Conservation (phyloP, 352 stramenopile genomes). For the Blastocystis sp. region DNA sequence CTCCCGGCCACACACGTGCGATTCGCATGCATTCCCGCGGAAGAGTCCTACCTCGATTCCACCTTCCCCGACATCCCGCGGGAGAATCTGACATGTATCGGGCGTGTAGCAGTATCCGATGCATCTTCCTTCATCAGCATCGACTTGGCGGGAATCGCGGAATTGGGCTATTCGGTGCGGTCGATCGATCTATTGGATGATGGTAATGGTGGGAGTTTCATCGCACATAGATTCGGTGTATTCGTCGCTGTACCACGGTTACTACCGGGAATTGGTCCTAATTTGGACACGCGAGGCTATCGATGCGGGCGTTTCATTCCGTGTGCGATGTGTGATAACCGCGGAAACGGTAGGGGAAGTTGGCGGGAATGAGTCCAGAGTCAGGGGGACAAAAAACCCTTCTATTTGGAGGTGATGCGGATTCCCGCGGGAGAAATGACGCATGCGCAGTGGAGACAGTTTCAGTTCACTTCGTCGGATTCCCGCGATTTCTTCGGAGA, state of each 20-base stretch:
- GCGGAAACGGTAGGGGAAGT: neutral
- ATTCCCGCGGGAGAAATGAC: neutral
- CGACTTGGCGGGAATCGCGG: neutral
- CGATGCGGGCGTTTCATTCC: neutral
- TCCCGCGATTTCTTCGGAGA: no score
- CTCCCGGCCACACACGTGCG: slow-evolving; percentile 59
- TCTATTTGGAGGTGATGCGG: slow-evolving; percentile 34
- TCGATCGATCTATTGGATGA: slow-evolving; percentile 31
- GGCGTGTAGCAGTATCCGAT: slow-evolving; percentile 66
- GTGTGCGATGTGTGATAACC: slow-evolving; percentile 2
- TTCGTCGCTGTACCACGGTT: slow-evolving; percentile 16
- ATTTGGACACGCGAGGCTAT: neutral
- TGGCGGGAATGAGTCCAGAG: neutral
- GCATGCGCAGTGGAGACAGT: neutral
- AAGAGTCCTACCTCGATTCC: neutral
- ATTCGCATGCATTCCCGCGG: neutral
- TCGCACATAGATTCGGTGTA: slow-evolving; percentile 3
- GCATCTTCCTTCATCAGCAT: slow-evolving; percentile 70
- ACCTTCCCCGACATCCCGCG: neutral
- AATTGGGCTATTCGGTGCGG: neutral
- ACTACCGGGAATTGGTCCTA: slow-evolving; percentile 15
- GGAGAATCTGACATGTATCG: slow-evolving; percentile 58
- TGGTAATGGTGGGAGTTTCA: neutral
- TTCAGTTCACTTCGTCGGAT: neutral
- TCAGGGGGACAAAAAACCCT: neutral